Percentiles rank a stretch among this genome's conserved stretches.
Evolutionary conservation across 257 asterid genomes (phyloP).

Genomic region (Ajuga chamaepitys): DNA sequence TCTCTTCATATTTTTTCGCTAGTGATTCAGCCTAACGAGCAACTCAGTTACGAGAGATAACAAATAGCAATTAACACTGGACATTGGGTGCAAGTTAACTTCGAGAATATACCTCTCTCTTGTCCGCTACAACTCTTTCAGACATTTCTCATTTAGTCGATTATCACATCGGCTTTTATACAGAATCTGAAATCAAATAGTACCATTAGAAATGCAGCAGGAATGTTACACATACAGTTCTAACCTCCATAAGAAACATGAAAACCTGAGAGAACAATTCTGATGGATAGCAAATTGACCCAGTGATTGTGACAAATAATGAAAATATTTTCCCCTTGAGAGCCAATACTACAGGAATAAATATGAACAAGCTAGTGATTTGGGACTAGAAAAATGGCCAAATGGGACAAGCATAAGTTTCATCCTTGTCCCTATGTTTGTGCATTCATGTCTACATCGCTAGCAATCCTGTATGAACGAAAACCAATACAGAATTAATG

Average conservation of each 20-base stretch:
- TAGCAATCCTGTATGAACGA: too few relatives aligned
- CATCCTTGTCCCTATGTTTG: too few relatives aligned
- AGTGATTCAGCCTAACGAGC: conserved; percentile 62
- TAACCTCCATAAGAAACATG: background rate
- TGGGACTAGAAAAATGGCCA: background rate
- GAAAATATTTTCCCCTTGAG: background rate
- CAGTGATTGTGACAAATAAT: conserved; percentile 1
- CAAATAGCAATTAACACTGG: conserved; percentile 10
- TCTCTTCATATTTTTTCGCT: conserved; percentile 89
- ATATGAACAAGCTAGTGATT: background rate
- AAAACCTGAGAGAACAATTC: background rate
- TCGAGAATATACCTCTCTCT: conserved; percentile 60
- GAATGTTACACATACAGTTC: conserved; percentile 1
- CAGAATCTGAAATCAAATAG: conserved; percentile 54
- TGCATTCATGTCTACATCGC: too few relatives aligned
- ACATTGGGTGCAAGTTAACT: background rate
- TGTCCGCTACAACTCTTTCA: conserved; percentile 74
- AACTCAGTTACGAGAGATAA: conserved; percentile 21
- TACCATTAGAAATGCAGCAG: conserved; percentile 11
- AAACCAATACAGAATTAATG: too few relatives aligned
- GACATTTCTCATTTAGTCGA: conserved; percentile 84
- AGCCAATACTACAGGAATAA: background rate
- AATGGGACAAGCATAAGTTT: background rate
- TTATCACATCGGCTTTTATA: conserved; percentile 96
- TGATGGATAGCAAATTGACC: background rate